Evolutionary conservation across 1,284 basidiomycete genomes (phyloP).

Genomic region (Malassezia arunalokei): DNA sequence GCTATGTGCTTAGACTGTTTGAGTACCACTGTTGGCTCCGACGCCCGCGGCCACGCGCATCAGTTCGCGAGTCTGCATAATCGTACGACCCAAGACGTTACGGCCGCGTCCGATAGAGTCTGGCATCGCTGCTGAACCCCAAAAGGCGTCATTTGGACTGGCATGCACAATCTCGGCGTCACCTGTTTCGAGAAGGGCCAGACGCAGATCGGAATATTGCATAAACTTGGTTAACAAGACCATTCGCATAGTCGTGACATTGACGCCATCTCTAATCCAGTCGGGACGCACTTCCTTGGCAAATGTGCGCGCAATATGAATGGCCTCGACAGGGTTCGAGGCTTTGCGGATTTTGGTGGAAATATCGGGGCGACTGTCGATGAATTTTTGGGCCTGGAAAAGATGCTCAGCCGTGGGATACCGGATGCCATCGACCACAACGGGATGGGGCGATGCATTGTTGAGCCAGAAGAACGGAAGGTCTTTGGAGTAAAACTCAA

Average conservation of each 20-base stretch:
- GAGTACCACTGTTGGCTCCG: conserved; percentile 22
- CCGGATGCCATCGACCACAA: conserved; percentile 18
- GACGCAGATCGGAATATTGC: conserved; percentile 18
- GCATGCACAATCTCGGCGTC: conserved; percentile 24
- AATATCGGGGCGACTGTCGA: conserved; percentile 22
- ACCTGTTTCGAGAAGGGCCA: conserved; percentile 24
- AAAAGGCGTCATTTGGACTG: conserved; percentile 31
- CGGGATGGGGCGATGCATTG: conserved; percentile 20
- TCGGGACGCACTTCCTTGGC: conserved; percentile 19
- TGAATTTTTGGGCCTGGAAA: conserved; percentile 31
- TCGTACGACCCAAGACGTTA: conserved; percentile 27
- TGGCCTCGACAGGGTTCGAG: conserved; percentile 21
- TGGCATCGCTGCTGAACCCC: conserved; percentile 18
- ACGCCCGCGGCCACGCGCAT: conserved; percentile 19
- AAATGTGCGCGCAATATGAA: conserved; percentile 21
- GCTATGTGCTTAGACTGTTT: conserved; percentile 14
- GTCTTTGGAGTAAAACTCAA: conserved; percentile 21
- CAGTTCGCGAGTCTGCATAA: conserved; percentile 24
- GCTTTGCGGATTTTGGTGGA: conserved; percentile 29
- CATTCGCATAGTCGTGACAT: conserved; percentile 26
- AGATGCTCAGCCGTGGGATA: conserved; percentile 34
- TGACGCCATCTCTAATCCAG: conserved; percentile 27
- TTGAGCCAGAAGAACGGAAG: conserved; percentile 29
- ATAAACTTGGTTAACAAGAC: conserved; percentile 30
- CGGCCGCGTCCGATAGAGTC: conserved; percentile 15